phyloP scores from a whole-genome alignment of 2,329 filamentous ascomycete genomes.

The Colletotrichum theobromicola region DNA sequence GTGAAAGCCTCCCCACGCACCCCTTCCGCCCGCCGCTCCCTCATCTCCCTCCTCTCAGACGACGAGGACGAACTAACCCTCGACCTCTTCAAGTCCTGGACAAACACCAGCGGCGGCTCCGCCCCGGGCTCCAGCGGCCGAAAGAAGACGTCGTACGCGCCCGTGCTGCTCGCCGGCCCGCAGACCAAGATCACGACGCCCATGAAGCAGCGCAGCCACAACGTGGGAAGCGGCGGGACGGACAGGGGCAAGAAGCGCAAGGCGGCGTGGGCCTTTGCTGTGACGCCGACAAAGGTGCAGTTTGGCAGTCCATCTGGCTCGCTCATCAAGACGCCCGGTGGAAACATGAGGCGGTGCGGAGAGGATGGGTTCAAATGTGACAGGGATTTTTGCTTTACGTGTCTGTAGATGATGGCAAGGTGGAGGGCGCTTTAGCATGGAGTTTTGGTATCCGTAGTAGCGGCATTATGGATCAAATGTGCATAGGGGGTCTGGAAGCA shows the following conservation, averaged over 20 bases:
- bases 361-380: constrained; percentile 60
- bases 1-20: not conserved
- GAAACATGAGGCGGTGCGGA: constrained; percentile 57
- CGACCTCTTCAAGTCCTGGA: constrained; percentile 29
- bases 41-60: constrained; percentile 49
- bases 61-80: constrained; percentile 43
- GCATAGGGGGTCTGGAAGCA: not conserved
- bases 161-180: not conserved
- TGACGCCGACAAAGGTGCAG: not conserved
- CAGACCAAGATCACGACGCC: constrained; percentile 11
- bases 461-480: not conserved
- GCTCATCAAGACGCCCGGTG: constrained; percentile 52
- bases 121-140: not conserved
- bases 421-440: not conserved
- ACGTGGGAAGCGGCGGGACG: not conserved
- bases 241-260: constrained; percentile 3
- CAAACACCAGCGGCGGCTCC: not conserved
- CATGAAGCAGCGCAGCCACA: not conserved
- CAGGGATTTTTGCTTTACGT: constrained; percentile 65
- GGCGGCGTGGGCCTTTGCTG: constrained; percentile 7
- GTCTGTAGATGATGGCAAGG: constrained; percentile 41
- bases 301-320: constrained; percentile 26
- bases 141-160: not conserved
- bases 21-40: constrained; percentile 37
- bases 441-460: not conserved